Conservation (phyloP, 1,139 yeast genomes). For the Arxiozyma bovina region DNA sequence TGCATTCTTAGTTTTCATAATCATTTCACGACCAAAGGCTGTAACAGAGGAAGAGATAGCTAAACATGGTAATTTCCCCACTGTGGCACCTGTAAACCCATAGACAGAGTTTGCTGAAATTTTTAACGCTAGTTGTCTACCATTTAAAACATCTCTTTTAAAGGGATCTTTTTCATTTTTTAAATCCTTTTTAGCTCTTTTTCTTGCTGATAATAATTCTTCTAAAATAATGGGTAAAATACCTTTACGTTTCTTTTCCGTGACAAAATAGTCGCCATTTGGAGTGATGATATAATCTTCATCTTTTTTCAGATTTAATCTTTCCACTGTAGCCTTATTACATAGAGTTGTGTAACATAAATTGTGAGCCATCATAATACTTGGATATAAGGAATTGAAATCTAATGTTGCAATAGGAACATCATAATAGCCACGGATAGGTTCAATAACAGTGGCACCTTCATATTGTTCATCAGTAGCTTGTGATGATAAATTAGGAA, state of each 20-base stretch:
- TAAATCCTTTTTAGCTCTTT: constrained; percentile 81
- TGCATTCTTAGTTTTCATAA: constrained; percentile 78
- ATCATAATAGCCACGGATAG: constrained; percentile 88
- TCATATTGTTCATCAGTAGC: constrained; percentile 87
- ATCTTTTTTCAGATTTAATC: constrained; percentile 53
- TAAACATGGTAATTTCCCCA: constrained; percentile 92
- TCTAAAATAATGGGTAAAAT: constrained; percentile 84
- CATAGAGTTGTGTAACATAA: constrained; percentile 87
- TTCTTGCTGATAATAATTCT: constrained; percentile 85
- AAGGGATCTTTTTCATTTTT: constrained; percentile 93
- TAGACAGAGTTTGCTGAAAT: constrained; percentile 97
- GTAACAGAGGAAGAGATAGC: constrained; percentile 95
- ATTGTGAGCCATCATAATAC: constrained; percentile 99
- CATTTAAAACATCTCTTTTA: constrained; percentile 85
- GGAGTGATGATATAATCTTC: constrained; percentile 85
- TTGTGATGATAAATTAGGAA: constrained; percentile 82
- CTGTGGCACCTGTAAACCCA: constrained; percentile 98
- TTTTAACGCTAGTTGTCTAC: constrained; percentile 92
- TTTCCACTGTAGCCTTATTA: constrained; percentile 58
- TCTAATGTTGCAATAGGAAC: constrained; percentile 96
- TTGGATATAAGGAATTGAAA: constrained; percentile 95
- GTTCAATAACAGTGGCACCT: constrained; percentile 99
- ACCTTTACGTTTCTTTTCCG: constrained; percentile 61
- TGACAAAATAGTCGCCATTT: constrained; percentile 88
- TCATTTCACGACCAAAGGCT: constrained; percentile 94